phyloP scores from a whole-genome alignment of 1,284 basidiomycete species.

The Sanghuangporus sanghuang region DNA sequence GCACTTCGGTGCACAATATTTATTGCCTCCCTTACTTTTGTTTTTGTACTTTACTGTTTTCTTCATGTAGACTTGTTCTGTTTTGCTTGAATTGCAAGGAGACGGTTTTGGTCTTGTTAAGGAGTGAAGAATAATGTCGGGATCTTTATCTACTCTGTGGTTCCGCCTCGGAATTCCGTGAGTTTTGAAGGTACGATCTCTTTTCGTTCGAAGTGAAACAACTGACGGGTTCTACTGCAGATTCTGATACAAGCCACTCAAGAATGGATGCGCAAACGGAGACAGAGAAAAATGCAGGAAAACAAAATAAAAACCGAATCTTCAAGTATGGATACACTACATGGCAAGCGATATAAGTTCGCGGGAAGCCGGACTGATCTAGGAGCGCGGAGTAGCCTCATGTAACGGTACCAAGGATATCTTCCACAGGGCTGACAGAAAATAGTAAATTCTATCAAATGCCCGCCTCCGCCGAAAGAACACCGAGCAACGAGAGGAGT shows the following conservation, averaged over 20 bases:
- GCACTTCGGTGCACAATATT: constrained; percentile 21
- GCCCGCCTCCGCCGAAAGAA: not conserved
- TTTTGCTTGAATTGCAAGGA: not conserved
- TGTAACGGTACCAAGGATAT: not conserved
- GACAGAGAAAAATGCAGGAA: not conserved
- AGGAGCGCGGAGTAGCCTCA: not conserved
- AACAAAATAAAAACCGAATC: not conserved
- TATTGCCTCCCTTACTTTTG: constrained; percentile 11
- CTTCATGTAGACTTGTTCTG: not conserved
- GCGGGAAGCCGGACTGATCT: not conserved
- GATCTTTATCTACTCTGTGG: too few species aligned
- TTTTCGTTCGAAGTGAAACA: not conserved
- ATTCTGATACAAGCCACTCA: not conserved
- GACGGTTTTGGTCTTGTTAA: too few species aligned
- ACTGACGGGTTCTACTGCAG: not conserved
- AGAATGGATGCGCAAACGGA: too few species aligned
- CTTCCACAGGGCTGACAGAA: not conserved
- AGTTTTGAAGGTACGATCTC: not conserved
- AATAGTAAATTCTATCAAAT: not conserved
- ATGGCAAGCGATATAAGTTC: not conserved
- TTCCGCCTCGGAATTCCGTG: too few species aligned
- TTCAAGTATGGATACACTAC: not conserved
- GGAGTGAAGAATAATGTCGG: too few species aligned
- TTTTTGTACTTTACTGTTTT: not conserved
- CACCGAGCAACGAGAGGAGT: not conserved